These are phyloP conservation scores for Phanerochaete sordida DNA, from an alignment of 768 basidiomycete genomes.

Conservation along the genomic window DNA sequence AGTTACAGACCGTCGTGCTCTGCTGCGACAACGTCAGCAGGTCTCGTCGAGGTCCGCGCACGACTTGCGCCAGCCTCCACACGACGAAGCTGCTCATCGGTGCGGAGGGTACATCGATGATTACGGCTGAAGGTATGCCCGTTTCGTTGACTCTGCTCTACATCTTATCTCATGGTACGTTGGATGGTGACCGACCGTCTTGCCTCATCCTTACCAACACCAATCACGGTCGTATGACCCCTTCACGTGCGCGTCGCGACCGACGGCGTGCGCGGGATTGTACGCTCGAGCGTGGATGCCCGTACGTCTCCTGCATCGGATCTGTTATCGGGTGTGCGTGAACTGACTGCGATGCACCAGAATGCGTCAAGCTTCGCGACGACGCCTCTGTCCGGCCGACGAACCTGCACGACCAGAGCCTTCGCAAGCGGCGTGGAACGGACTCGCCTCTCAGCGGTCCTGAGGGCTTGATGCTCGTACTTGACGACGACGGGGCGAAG, in stretches of 20 bases:
- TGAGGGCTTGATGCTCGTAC: constrained; percentile 60
- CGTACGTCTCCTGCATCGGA: constrained; percentile 8
- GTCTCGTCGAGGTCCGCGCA: constrained; percentile 73
- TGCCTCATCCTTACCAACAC: constrained; percentile 75
- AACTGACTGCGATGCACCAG: constrained; percentile 34
- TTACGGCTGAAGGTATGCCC: constrained; percentile 71
- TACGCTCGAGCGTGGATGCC: constrained; percentile 28
- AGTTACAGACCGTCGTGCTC: constrained; percentile 70
- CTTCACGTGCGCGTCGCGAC: constrained; percentile 75
- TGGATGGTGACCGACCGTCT: constrained; percentile 75
- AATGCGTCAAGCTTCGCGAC: constrained; percentile 88
- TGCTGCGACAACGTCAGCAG: constrained; percentile 85
- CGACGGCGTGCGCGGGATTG: constrained; percentile 76
- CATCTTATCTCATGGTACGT: neutral
- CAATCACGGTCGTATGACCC: constrained; percentile 88
- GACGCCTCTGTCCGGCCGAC: constrained; percentile 15
- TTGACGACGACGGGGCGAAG: constrained; percentile 41
- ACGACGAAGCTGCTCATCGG: constrained; percentile 86
- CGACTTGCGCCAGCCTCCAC: constrained; percentile 87
- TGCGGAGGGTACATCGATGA: constrained; percentile 85
- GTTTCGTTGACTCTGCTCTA: no score
- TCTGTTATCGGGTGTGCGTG: constrained; percentile 36
- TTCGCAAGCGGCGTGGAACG: constrained; percentile 55
- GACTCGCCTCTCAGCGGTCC: constrained; percentile 92
- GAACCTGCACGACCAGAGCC: constrained; percentile 12